Evolutionary conservation across 2,329 filamentous ascomycete species (phyloP).

Genomic region (Ophiostoma angusticollis): DNA sequence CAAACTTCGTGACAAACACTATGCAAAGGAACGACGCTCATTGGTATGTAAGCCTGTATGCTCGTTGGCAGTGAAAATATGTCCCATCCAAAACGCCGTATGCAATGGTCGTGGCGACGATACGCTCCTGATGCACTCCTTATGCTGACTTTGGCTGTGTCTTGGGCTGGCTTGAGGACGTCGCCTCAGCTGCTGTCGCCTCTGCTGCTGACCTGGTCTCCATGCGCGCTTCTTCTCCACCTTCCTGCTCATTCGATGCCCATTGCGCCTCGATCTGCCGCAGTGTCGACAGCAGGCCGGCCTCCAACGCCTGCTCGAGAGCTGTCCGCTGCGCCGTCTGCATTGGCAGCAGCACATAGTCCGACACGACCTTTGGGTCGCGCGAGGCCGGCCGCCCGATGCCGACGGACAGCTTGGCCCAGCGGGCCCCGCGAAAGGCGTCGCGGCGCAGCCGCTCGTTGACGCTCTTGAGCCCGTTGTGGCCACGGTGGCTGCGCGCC

Average conservation of each 20-base stretch:
- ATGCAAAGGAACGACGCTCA: too few relatives aligned
- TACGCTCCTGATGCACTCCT: too few relatives aligned
- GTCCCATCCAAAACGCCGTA: too few relatives aligned
- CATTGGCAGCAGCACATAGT: conserved; percentile 67
- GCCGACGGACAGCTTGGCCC: conserved; percentile 60
- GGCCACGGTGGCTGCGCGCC: conserved; percentile 51
- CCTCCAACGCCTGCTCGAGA: conserved; percentile 39
- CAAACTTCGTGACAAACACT: too few relatives aligned
- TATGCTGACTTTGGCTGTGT: too few relatives aligned
- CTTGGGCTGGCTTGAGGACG: too few relatives aligned
- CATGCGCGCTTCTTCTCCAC: background rate
- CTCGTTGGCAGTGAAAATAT: too few relatives aligned
- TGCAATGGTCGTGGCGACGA: too few relatives aligned
- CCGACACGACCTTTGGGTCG: conserved; percentile 52
- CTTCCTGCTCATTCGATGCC: too few relatives aligned
- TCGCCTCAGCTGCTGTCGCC: background rate
- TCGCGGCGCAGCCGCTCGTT: conserved; percentile 33
- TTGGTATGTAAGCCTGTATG: too few relatives aligned
- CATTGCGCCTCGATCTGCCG: conserved; percentile 31
- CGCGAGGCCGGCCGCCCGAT: conserved; percentile 71
- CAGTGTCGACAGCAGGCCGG: conserved; percentile 37
- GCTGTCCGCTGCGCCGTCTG: conserved; percentile 34
- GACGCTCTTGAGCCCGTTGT: conserved; percentile 63
- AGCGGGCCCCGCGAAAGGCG: conserved; percentile 30
- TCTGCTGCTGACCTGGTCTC: background rate